Base-by-base conservation (phyloP, 2,329 filamentous ascomycete species). In the Pseudogymnoascus sp. region DNA sequence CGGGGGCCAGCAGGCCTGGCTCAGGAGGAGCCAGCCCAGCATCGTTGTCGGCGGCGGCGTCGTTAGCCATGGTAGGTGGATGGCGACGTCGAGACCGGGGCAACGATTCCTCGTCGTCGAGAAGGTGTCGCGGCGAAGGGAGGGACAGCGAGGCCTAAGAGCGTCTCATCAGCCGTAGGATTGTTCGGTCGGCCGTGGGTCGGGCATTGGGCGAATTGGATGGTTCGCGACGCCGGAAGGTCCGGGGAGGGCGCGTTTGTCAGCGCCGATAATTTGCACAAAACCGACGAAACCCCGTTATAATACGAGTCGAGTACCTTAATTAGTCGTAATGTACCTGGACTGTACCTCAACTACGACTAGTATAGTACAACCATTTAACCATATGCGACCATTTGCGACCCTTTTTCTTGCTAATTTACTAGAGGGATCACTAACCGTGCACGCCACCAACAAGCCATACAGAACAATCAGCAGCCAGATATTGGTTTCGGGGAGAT, bases 1-100 rank as follows among this genome's bases (percentile, higher is more conserved):
- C 47, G 9, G 47, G 47, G 9, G 26, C 47, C 47, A 54, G 82
- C 64, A 81, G 78, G 67, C 75, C 81, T 66, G 75, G 73, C 62
- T 76, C 74, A 13, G 67, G 64, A 60, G 67, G 66, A 57, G 66
- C 62, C 35, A 65, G 68, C 63, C 5, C 29, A 29, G 29, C 47
- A 5, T 54, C 47, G 4, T 21, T 33, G 47, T 54, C 47, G 29
- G 47, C 29, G 5, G 29, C 47, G 47, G 47, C 47, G 29, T 54
- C 47, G n/a, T 2, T 54, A 5, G 47, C 68, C 10, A 64, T 58
- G 63, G 66, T 72, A 33, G 70, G 72, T 66, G 47, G 13, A 59
- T 65, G 21, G 67, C 72, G 15, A 70, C 66, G 59, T 72, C 73
- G 62, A 74, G 26, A 54, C 47, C 47, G 15, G 44, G 41, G 47